phyloP scores from a whole-genome alignment of 441 rosid species.

The Bocquillonia castaneifolia region DNA sequence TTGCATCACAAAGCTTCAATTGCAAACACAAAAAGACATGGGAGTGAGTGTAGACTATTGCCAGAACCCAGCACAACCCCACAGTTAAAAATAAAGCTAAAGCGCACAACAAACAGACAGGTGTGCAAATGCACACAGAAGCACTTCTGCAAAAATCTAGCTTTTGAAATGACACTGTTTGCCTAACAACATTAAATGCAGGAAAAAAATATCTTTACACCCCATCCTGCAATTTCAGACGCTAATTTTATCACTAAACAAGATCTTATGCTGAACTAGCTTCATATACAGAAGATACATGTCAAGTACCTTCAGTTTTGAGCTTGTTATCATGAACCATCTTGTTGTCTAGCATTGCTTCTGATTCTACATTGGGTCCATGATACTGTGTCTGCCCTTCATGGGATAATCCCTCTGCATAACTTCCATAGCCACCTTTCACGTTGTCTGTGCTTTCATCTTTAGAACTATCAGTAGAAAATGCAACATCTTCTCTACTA shows the following conservation, averaged over 20 bases:
- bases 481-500: conserved; percentile 57
- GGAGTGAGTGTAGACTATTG: neutral
- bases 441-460: conserved; percentile 43
- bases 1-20: neutral
- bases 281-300: conserved; percentile 7
- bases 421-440: conserved; percentile 34
- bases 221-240: neutral
- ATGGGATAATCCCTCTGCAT: conserved; percentile 27
- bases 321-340: conserved; percentile 41
- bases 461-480: conserved; percentile 43
- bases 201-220: neutral
- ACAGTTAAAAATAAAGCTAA: neutral
- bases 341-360: conserved; percentile 28
- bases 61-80: neutral
- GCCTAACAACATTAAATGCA: neutral
- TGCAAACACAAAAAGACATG: neutral
- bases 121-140: neutral
- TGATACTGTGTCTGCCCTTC: conserved; percentile 32
- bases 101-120: neutral
- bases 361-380: conserved; percentile 31
- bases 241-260: conserved; percentile 7
- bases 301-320: conserved; percentile 53
- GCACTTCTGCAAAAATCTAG: neutral
- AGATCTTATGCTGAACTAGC: conserved; percentile 11
- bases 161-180: neutral